Evolutionary conservation across 495 filamentous ascomycete genomes (phyloP).

Genomic region (Daldinia bambusicola): DNA sequence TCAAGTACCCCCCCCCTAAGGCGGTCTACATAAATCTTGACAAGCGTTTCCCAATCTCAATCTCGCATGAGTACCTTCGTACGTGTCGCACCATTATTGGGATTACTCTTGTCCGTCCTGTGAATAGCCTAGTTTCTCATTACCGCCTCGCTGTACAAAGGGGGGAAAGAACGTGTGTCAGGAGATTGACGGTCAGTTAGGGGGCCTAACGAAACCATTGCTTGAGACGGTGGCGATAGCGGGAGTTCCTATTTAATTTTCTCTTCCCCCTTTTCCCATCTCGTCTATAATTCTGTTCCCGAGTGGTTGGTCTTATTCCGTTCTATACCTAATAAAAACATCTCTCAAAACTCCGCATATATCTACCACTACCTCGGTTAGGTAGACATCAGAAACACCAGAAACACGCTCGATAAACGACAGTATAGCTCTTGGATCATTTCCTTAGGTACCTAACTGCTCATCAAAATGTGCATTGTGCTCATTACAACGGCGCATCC

Average conservation of each 20-base stretch:
- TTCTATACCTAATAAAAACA: not conserved
- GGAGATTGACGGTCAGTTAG: conserved; percentile 28
- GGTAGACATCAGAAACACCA: not conserved
- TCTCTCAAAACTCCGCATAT: conserved; percentile 2
- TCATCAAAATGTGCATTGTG: conserved; percentile 85
- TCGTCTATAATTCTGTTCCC: conserved; percentile 35
- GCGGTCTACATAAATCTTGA: conserved; percentile 27
- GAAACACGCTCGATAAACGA: not conserved
- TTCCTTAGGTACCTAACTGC: not conserved
- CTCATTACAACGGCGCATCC: conserved; percentile 91
- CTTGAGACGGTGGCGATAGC: conserved; percentile 34
- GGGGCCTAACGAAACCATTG: conserved; percentile 21
- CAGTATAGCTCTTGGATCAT: not conserved
- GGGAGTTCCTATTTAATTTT: conserved; percentile 19
- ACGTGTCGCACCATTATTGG: conserved; percentile 44
- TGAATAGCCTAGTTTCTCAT: conserved; percentile 18
- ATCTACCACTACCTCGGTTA: not conserved
- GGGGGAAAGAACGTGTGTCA: conserved; percentile 21
- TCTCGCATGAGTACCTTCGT: conserved; percentile 21
- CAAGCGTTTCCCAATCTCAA: conserved; percentile 23
- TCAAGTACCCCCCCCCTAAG: not conserved
- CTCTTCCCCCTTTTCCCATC: conserved; percentile 4
- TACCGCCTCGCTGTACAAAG: conserved; percentile 14
- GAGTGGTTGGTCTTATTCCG: conserved; percentile 16
- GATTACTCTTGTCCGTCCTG: conserved; percentile 27